These are phyloP conservation scores for Coprinellus micaceus DNA, from an alignment of 768 basidiomycete species.

Conservation along the genomic window DNA sequence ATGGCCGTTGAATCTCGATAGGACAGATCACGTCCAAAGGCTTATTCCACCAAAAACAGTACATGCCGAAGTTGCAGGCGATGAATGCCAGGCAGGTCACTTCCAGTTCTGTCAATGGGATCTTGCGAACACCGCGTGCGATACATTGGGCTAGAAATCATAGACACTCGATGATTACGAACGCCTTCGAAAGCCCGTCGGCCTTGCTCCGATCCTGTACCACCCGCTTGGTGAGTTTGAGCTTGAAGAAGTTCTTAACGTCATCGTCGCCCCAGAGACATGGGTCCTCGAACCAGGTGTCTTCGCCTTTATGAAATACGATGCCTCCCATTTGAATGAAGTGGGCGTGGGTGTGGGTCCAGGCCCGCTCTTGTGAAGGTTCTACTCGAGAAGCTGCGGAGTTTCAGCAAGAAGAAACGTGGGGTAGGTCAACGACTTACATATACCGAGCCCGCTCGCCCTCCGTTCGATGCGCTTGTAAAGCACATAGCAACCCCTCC, in stretches of 20 bases:
- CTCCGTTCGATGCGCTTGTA: too few species aligned
- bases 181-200: slow-evolving; percentile 29
- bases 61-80: slow-evolving; percentile 26
- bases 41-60: slow-evolving; percentile 37
- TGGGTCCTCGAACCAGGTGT: background rate
- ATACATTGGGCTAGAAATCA: slow-evolving; percentile 34
- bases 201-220: slow-evolving; percentile 29
- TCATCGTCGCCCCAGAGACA: background rate
- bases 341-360: background rate
- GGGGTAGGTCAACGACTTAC: too few species aligned
- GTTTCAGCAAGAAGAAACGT: too few species aligned
- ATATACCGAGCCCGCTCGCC: too few species aligned
- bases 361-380: background rate
- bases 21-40: slow-evolving; percentile 30
- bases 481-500: background rate
- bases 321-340: background rate
- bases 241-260: slow-evolving; percentile 1
- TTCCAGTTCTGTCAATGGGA: slow-evolving; percentile 33
- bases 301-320: background rate
- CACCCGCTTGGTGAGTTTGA: slow-evolving; percentile 17
- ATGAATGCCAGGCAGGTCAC: slow-evolving; percentile 32
- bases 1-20: too few species aligned
- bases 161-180: slow-evolving; percentile 29
- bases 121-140: slow-evolving; percentile 16
- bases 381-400: too few species aligned